A percentile compares a stretch with the other conserved stretches of the same genome.
These are phyloP conservation scores for Phoenix roebelenii DNA, from an alignment of 176 grass and related monocot genomes.

Conservation along the genomic window DNA sequence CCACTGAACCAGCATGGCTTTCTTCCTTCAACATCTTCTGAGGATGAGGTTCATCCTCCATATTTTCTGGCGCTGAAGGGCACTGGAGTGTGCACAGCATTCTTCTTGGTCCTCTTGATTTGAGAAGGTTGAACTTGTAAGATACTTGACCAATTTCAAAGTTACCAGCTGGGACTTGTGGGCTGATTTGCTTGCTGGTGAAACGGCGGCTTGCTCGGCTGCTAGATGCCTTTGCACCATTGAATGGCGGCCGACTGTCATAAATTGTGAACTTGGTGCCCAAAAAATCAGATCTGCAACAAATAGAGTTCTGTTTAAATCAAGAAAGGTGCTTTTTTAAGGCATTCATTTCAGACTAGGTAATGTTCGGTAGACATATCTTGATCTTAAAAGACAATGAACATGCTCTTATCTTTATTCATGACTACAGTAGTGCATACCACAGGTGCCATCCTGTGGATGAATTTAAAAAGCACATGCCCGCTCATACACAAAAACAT, in stretches of 20 bases:
- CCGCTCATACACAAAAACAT: too few species aligned
- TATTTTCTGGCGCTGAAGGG: background rate
- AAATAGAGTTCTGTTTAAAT: background rate
- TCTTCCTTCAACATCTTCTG: background rate
- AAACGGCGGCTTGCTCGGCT: conserved; percentile 10
- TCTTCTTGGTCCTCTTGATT: conserved; percentile 13
- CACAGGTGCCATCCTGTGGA: too few species aligned
- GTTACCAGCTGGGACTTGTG: conserved; percentile 7
- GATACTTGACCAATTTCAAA: conserved; percentile 4
- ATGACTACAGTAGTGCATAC: too few species aligned
- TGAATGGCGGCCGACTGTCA: conserved; percentile 10
- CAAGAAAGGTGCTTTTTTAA: background rate
- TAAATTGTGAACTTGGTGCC: conserved; percentile 13
- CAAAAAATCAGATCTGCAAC: conserved; percentile 5
- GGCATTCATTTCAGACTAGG: background rate
- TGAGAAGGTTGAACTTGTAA: conserved; percentile 20
- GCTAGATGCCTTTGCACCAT: conserved; percentile 7
- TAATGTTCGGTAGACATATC: too few species aligned
- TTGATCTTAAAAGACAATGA: too few species aligned
- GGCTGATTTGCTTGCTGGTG: conserved; percentile 18
- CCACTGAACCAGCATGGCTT: conserved; percentile 12
- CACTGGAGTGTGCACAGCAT: conserved; percentile 11
- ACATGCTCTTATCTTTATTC: too few species aligned
- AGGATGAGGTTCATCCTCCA: background rate
- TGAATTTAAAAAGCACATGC: too few species aligned